Evolutionary conservation across 306 rosid species (phyloP), one percentile per base, ranked within the genome.

Genomic region (Inga leiocalycina): DNA sequence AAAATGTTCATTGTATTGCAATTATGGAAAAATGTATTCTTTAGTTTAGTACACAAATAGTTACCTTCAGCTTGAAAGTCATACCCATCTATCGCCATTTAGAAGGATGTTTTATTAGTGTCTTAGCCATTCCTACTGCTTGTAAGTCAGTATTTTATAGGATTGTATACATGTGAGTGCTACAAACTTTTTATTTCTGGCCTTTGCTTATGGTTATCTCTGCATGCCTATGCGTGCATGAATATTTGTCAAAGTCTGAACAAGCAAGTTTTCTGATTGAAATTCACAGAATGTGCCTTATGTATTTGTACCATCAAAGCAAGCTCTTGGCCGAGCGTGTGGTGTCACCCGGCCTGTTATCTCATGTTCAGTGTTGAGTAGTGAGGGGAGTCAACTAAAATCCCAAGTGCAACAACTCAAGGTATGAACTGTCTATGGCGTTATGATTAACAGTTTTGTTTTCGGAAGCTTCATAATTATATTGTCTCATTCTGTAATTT

Each of bases 291-390:
- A 95, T 79, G 98, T 93, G n/a, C 98, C 97, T 4, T 92, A 95
- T 1, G 95, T 93, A 19, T 95, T 95, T 17, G 93, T 95, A 71
- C 93, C 94, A 3, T 95, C 98, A 2, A 95, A 93, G 74, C 98
- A 95, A 91, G 97, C 98, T 34, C 98, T 93, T 71, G 98, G 97
- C 12, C 89, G 98, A 59, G 98, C 97, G 1, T 93, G 98, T n/a
- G 98, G 98, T 0, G 98, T 95, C 41, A 92, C 98, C 2, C 86
- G 98, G 68, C 93, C 98, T 9, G 94, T 95, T 62, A 93, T 93
- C 77, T 94, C 98, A 8, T 89, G 94, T 73, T 95, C 98, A 49
- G 98, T 95, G 80, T 92, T 97, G 8, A 84, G 92, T 13, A 93
- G 93, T 6, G 98, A 93, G 84, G 98, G 98, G 57, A 95, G 98